These are phyloP conservation scores for Trypethelium eluteriae DNA, from an alignment of 495 filamentous ascomycete species.

Conservation along the genomic window DNA sequence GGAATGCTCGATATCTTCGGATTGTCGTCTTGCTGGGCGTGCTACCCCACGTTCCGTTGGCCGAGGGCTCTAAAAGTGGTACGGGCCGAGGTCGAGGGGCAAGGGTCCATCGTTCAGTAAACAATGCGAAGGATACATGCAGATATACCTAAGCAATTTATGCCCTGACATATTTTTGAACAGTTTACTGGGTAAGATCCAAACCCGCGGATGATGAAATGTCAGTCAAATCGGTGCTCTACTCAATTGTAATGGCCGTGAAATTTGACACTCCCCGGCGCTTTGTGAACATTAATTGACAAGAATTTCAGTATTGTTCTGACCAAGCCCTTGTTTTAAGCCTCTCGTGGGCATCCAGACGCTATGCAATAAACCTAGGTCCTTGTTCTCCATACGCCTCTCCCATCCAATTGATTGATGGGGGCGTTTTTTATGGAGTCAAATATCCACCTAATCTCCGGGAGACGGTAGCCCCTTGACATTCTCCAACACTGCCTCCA, in stretches of 20 bases:
- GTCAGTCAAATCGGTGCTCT: no score
- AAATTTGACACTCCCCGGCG: no score
- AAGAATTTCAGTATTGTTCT: no score
- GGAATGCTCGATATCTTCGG: background rate
- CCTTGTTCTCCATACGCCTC: background rate
- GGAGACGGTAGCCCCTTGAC: background rate
- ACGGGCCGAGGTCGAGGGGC: conserved; percentile 1
- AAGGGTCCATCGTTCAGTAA: background rate
- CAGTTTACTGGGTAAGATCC: no score
- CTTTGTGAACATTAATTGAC: no score
- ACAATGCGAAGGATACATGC: background rate
- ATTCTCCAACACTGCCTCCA: conserved; percentile 28
- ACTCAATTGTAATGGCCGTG: no score
- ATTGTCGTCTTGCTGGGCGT: no score
- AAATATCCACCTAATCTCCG: background rate
- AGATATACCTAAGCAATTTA: background rate
- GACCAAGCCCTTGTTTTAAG: background rate
- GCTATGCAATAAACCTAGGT: background rate
- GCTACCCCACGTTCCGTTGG: conserved; percentile 6
- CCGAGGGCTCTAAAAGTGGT: background rate
- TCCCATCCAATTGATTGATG: background rate
- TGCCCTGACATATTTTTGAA: no score
- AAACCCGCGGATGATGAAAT: no score
- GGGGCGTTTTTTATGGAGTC: no score
- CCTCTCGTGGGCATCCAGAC: background rate